Evolutionary conservation across 306 rosid genomes (phyloP), one percentile per base, ranked within the genome.

Genomic region (Vicia villosa): DNA sequence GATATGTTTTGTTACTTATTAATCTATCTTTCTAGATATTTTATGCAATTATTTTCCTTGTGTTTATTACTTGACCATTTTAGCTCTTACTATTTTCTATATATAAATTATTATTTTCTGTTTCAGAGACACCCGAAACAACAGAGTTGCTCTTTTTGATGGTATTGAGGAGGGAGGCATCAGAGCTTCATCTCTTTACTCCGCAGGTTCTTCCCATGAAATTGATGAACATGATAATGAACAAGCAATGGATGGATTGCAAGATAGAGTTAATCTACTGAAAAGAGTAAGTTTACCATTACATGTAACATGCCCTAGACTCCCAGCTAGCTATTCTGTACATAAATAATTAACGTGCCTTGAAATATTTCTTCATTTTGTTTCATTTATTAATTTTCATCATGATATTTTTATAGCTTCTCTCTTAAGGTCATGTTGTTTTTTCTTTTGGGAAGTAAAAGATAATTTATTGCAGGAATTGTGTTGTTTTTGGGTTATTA

Each of bases 171-270:
- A 82, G 78, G 86, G 86, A 11, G 86, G 86, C 65, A 70, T 78
- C 69, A 70, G 86, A 75, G 69, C 83, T 59, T 60, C 77, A 51
- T 78, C 86, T 21, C 61, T 79, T 6, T 82, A 78, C 73, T 78
- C 86, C 46, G 78, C 68, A 63, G 49, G 20, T 41, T 63, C 86
- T 60, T 74, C 86, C 65, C 96, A 93, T 81, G 98, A 93, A 85
- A 93, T 93, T 58, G 95, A 89, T 80, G 98, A 93, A 74, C 98
- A 90, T 8, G 96, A 86, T 52, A 93, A 93, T 69, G 98, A 90
- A 63, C 77, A 83, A 65, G 96, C 91, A 59, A 40, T 93, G 63
- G 96, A 86, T 16, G 98, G 96, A 71, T 79, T 93, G 83, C 98
- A 93, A 76, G 98, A 90, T 67, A 86, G 96, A 78, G 98, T 90